Conservation (phyloP, 495 filamentous ascomycete genomes). For the Trichoderma reesei region DNA sequence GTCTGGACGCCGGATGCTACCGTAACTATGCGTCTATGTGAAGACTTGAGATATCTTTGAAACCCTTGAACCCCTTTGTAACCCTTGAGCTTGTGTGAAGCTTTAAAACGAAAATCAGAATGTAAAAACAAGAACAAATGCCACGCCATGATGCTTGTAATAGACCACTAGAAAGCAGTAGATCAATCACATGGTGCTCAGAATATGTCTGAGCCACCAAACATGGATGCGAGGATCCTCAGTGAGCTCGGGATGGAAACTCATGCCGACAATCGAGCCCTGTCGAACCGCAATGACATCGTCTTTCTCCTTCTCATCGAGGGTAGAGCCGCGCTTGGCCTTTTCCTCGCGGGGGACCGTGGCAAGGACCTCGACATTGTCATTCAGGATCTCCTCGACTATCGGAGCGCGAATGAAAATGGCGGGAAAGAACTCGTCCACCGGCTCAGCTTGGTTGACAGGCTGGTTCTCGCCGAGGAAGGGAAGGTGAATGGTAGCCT, state of each 20-base stretch:
- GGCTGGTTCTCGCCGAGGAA: slow-evolving; percentile 42
- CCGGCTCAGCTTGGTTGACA: not conserved
- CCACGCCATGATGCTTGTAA: not conserved
- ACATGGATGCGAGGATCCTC: slow-evolving; percentile 79
- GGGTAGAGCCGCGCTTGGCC: slow-evolving; percentile 15
- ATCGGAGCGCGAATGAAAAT: slow-evolving; percentile 94
- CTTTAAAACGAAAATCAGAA: not conserved
- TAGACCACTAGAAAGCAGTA: not conserved
- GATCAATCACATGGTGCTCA: not conserved
- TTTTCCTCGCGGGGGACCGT: slow-evolving; percentile 34
- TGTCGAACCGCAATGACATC: slow-evolving; percentile 88
- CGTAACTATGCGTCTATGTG: too few species aligned
- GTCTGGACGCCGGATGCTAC: too few species aligned
- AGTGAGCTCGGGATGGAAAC: slow-evolving; percentile 94
- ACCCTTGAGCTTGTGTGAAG: not conserved
- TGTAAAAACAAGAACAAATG: not conserved
- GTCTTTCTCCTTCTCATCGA: slow-evolving; percentile 25
- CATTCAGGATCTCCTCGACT: slow-evolving; percentile 69
- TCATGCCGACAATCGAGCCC: slow-evolving; percentile 91
- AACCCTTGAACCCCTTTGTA: too few species aligned
- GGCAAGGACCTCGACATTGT: slow-evolving; percentile 46
- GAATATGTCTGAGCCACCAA: slow-evolving; percentile 72
- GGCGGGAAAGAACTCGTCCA: slow-evolving; percentile 52
- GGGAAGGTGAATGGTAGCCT: slow-evolving; percentile 61
- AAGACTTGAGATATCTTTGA: too few species aligned